Conservation (phyloP, 257 asterid genomes). For the Solanum arcanum region DNA sequence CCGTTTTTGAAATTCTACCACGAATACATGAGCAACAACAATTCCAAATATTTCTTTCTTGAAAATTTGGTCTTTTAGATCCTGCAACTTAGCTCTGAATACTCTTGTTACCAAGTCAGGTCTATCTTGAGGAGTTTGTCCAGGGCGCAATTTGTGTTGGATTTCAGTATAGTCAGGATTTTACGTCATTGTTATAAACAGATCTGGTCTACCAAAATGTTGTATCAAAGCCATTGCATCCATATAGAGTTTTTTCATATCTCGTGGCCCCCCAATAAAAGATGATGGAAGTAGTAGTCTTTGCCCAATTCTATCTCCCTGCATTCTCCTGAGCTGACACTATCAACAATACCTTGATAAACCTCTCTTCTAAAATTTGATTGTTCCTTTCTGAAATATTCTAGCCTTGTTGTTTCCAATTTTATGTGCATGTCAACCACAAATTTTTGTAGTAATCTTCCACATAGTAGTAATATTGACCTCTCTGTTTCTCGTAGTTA, state of each 20-base stretch:
- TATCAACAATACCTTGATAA: no score
- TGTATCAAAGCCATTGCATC: no score
- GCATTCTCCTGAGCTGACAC: no score
- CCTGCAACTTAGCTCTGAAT: background rate
- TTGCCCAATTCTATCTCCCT: background rate
- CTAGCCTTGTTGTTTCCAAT: background rate
- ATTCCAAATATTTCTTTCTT: background rate
- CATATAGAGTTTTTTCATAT: no score
- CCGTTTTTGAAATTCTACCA: background rate
- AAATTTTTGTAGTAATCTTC: background rate
- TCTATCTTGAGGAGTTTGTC: background rate
- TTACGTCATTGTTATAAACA: no score
- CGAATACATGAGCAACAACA: background rate
- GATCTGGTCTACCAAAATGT: no score
- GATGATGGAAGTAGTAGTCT: no score
- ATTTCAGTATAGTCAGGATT: no score
- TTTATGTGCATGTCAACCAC: background rate
- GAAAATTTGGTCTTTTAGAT: background rate
- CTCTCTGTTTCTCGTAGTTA: background rate
- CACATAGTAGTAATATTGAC: background rate
- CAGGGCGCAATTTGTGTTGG: rapidly evolving
- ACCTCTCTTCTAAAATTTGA: background rate
- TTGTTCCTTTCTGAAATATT: background rate
- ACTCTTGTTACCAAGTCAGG: background rate
- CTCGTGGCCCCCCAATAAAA: background rate